A percentile compares a stretch with the other conserved stretches of the same genome.
Conservation (phyloP, 2,329 filamentous ascomycete genomes). For the Colletotrichum sp. region DNA sequence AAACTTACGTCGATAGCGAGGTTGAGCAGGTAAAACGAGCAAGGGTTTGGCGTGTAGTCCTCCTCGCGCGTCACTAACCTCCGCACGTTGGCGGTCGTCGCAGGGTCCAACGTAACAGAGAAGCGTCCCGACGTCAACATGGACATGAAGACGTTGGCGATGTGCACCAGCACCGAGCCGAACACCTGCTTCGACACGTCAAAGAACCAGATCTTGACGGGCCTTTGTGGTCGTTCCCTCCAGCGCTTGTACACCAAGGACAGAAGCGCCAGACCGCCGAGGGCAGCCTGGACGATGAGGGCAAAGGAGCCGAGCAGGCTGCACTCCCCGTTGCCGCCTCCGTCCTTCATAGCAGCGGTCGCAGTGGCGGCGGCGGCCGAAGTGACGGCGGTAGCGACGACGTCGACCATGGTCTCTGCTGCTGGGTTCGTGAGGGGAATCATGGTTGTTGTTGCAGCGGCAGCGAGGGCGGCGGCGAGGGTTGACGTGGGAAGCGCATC, state of each 20-base stretch:
- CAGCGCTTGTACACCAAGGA: slow-evolving; percentile 93
- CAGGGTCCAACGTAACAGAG: slow-evolving; percentile 62
- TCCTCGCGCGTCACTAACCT: slow-evolving; percentile 46
- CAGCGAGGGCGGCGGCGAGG: slow-evolving; percentile 7
- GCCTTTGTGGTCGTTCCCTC: slow-evolving; percentile 88
- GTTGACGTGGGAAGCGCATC: slow-evolving; percentile 11
- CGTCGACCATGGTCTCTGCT: slow-evolving; percentile 21
- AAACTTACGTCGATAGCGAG: slow-evolving; percentile 89
- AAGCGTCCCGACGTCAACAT: slow-evolving; percentile 92
- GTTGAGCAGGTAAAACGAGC: slow-evolving; percentile 95
- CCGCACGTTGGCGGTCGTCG: slow-evolving; percentile 38
- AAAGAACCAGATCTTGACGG: slow-evolving; percentile 96
- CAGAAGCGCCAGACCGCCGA: slow-evolving; percentile 81
- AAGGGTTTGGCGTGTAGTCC: slow-evolving; percentile 82
- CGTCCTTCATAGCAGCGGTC: slow-evolving; percentile 27
- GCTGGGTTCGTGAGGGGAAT: slow-evolving; percentile 10
- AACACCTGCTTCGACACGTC: slow-evolving; percentile 98
- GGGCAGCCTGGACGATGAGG: slow-evolving; percentile 83
- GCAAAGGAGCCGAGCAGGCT: slow-evolving; percentile 89
- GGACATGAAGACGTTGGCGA: slow-evolving; percentile 94
- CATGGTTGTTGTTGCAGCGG: slow-evolving; percentile 12
- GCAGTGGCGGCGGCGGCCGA: slow-evolving; percentile 31
- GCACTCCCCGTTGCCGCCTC: slow-evolving; percentile 70
- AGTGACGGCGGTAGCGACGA: slow-evolving; percentile 32
- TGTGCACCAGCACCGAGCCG: slow-evolving; percentile 87